These are phyloP conservation scores for Rhizophlyctis rosea DNA, from an alignment of 192 early-diverging fungal genomes.

Conservation along the genomic window DNA sequence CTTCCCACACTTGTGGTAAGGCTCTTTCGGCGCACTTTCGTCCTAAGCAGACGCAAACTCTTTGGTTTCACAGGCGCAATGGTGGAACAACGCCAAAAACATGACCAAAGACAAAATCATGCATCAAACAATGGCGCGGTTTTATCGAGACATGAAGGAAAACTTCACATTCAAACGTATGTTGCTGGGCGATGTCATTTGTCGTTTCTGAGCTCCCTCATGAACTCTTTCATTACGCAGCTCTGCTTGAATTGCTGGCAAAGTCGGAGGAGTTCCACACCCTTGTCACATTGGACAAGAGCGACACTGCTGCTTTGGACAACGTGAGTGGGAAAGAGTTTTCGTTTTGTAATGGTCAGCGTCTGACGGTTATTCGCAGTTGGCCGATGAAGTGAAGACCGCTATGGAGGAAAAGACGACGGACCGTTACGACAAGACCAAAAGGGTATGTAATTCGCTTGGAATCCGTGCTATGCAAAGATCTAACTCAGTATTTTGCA, in stretches of 20 bases:
- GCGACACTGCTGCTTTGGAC: slow-evolving; percentile 37
- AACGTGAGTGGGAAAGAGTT: neutral
- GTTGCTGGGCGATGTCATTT: neutral
- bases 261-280: slow-evolving; percentile 68
- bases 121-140: slow-evolving; percentile 83
- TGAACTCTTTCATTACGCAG: slow-evolving; percentile 21
- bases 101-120: slow-evolving; percentile 89
- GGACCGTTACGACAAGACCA: slow-evolving; percentile 61
- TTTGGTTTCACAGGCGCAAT: slow-evolving; percentile 67
- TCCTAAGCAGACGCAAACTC: no score
- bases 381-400: slow-evolving; percentile 38
- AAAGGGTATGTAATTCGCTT: slow-evolving; percentile 35
- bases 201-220: neutral
- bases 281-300: slow-evolving; percentile 15
- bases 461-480: neutral
- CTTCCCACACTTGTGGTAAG: slow-evolving; percentile 82
- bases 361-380: neutral
- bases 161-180: slow-evolving; percentile 48
- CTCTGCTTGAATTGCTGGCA: slow-evolving; percentile 73
- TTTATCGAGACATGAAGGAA: slow-evolving; percentile 88
- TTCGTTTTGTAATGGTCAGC: slow-evolving; percentile 22
- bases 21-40: no score
- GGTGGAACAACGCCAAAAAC: slow-evolving; percentile 91
- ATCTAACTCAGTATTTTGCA: slow-evolving; percentile 21
- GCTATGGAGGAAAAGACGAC: slow-evolving; percentile 56